phyloP scores from a whole-genome alignment of 768 basidiomycete species.

The Auricularia sp. region DNA sequence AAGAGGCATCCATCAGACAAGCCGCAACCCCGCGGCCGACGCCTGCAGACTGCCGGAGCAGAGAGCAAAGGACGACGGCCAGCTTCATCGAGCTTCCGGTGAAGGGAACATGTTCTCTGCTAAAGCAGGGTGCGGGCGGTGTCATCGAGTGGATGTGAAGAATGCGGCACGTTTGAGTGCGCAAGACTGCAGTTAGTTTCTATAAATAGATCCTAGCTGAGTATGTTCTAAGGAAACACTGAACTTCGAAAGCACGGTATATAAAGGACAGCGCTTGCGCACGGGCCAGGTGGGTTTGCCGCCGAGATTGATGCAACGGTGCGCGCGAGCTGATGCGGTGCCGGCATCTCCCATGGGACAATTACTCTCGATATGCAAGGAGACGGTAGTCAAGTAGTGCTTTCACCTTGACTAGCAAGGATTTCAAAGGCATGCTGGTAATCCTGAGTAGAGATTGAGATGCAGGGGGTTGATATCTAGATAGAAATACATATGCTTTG shows the following conservation, averaged over 20 bases:
- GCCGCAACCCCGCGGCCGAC: not conserved
- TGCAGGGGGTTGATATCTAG: too few relatives aligned
- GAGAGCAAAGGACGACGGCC: not conserved
- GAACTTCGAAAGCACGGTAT: not conserved
- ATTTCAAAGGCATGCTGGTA: too few relatives aligned
- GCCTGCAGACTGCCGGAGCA: not conserved
- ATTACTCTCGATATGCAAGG: too few relatives aligned
- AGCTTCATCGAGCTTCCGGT: not conserved
- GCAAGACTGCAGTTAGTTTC: slow-evolving; percentile 1
- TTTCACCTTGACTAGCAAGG: too few relatives aligned
- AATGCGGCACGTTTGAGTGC: slow-evolving; percentile 1
- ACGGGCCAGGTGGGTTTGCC: too few relatives aligned
- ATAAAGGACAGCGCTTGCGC: not conserved
- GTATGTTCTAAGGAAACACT: not conserved
- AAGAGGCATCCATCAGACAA: not conserved
- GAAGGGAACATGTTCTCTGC: not conserved
- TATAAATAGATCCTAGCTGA: slow-evolving; percentile 3
- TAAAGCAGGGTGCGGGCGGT: not conserved
- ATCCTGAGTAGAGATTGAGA: too few relatives aligned
- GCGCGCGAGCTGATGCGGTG: too few relatives aligned
- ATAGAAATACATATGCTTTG: too few relatives aligned
- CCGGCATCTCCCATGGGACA: too few relatives aligned
- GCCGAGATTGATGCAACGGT: too few relatives aligned
- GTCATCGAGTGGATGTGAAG: not conserved
- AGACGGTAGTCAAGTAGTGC: too few relatives aligned